These are phyloP conservation scores for Paradendryphiella salina DNA, from an alignment of 2,329 filamentous ascomycete species.

Conservation along the genomic window DNA sequence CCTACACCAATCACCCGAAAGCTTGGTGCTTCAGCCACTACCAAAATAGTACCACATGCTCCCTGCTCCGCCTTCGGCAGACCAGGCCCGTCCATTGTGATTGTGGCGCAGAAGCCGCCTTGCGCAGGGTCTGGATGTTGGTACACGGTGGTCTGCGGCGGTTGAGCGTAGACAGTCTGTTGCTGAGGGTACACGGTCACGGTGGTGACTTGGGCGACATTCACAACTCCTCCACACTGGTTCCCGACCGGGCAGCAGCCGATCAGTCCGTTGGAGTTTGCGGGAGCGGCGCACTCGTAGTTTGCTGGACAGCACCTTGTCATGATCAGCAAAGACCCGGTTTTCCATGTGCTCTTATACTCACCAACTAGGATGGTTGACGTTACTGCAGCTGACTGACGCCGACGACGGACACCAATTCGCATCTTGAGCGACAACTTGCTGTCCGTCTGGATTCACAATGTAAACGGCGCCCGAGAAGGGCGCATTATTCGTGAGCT, in stretches of 20 bases:
- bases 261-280: conserved; percentile 40
- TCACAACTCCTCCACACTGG: conserved; percentile 39
- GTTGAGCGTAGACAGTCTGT: conserved; percentile 37
- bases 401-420: conserved; percentile 43
- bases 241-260: conserved; percentile 46
- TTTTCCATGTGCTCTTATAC: conserved; percentile 8
- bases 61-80: conserved; percentile 41
- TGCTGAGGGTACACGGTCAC: conserved; percentile 41
- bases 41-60: conserved; percentile 45
- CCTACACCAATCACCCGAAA: conserved; percentile 26
- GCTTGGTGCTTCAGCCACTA: conserved; percentile 35
- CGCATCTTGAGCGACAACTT: conserved; percentile 40
- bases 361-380: conserved; percentile 51
- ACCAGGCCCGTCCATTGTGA: conserved; percentile 43
- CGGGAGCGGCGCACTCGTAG: conserved; percentile 40
- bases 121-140: conserved; percentile 28
- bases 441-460: conserved; percentile 38
- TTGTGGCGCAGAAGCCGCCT: conserved; percentile 44
- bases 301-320: conserved; percentile 45
- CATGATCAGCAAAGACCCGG: neutral
- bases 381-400: conserved; percentile 49
- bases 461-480: conserved; percentile 49
- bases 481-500: conserved; percentile 44
- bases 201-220: conserved; percentile 40
- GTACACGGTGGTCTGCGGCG: conserved; percentile 32